Percentiles rank a stretch among this genome's conserved stretches.
These are phyloP conservation scores for Pleurotus salmoneostramineus DNA, from an alignment of 768 basidiomycete species.

Conservation along the genomic window DNA sequence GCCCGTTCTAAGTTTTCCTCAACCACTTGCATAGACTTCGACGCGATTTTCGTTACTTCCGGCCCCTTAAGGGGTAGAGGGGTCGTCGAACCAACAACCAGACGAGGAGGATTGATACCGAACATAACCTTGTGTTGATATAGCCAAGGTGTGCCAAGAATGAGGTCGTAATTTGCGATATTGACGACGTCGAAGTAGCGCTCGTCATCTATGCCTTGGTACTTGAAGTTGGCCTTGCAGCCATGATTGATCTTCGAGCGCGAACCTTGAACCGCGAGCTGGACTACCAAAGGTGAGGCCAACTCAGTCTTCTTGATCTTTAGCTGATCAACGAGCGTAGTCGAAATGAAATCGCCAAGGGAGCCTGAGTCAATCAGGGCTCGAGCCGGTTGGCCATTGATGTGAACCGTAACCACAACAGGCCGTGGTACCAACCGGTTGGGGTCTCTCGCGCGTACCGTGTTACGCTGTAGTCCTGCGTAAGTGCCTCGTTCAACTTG, in stretches of 20 bases:
- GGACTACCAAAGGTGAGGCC: conserved; percentile 25
- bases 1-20: conserved; percentile 9
- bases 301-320: conserved; percentile 20
- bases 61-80: conserved; percentile 14
- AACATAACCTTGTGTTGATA: conserved; percentile 25
- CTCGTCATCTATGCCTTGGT: conserved; percentile 25
- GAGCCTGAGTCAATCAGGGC: conserved; percentile 36
- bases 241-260: conserved; percentile 27
- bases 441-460: conserved; percentile 9
- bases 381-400: conserved; percentile 25
- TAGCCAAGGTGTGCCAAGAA: conserved; percentile 30
- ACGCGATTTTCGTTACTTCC: conserved; percentile 8
- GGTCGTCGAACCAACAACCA: conserved; percentile 11
- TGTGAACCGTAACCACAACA: conserved; percentile 20
- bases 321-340: conserved; percentile 28
- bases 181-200: conserved; percentile 33
- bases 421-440: conserved; percentile 21
- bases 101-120: conserved; percentile 20
- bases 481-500: not conserved
- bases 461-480: conserved; percentile 8
- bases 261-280: conserved; percentile 36
- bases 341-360: conserved; percentile 32
- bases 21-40: conserved; percentile 9
- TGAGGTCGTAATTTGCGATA: conserved; percentile 31
- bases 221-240: conserved; percentile 18